Conservation (phyloP, 73 alveolate species). For the Diophrys appendiculata region DNA sequence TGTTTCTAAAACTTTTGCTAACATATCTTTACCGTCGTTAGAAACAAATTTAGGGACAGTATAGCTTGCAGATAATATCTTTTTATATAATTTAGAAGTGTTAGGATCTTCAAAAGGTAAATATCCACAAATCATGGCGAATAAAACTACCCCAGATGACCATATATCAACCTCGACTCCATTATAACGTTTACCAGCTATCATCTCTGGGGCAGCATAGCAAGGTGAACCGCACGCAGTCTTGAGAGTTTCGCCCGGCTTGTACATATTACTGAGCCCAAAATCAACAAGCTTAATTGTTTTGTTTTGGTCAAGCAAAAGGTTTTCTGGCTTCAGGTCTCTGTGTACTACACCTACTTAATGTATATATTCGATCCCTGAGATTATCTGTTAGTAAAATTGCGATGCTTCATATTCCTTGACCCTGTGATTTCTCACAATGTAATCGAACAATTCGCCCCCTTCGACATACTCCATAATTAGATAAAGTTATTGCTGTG, state of each 20-base stretch:
- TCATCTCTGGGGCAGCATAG: constrained; percentile 96
- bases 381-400: constrained; percentile 85
- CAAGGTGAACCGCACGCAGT: constrained; percentile 96
- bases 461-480: constrained; percentile 84
- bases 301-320: constrained; percentile 75
- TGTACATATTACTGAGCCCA: constrained; percentile 87
- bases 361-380: constrained; percentile 91
- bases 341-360: constrained; percentile 91
- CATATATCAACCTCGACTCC: constrained; percentile 88
- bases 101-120: constrained; percentile 94
- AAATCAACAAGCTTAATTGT: constrained; percentile 89
- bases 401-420: constrained; percentile 93
- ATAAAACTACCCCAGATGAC: constrained; percentile 92
- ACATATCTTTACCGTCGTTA: constrained; percentile 83
- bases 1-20: constrained; percentile 72
- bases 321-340: constrained; percentile 77
- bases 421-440: constrained; percentile 77
- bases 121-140: constrained; percentile 92
- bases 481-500: constrained; percentile 62
- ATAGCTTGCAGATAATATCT: constrained; percentile 84
- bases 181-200: constrained; percentile 82
- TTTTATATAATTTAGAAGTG: constrained; percentile 88
- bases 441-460: constrained; percentile 92
- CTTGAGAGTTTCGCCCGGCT: constrained; percentile 68
- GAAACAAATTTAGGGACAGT: constrained; percentile 84